Conservation (phyloP, 495 filamentous ascomycete species). For the Aspergillus olivimuriae region DNA sequence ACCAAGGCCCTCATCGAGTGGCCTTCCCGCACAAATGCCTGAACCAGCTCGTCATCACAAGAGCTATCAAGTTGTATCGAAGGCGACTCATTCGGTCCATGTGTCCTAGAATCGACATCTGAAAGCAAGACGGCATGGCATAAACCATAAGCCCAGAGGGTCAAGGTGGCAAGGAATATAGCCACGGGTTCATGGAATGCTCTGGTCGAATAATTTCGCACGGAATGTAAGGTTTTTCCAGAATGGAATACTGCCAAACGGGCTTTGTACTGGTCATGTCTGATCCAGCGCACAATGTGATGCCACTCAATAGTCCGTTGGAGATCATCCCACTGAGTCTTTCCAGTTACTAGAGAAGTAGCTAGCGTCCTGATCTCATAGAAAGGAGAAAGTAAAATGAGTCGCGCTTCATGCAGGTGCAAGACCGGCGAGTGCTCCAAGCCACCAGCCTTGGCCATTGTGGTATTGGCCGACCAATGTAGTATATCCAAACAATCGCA, state of each 20-base stretch:
- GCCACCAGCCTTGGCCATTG: constrained; percentile 38
- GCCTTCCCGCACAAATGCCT: constrained; percentile 45
- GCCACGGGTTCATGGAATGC: constrained; percentile 47
- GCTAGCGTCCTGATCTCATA: constrained; percentile 35
- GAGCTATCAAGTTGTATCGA: constrained; percentile 47
- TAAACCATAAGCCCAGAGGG: constrained; percentile 47
- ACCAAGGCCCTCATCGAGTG: constrained; percentile 41
- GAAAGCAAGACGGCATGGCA: constrained; percentile 16
- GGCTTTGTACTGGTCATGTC: constrained; percentile 49
- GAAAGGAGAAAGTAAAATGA: constrained; percentile 33
- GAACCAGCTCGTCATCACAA: constrained; percentile 49
- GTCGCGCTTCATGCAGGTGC: constrained; percentile 46
- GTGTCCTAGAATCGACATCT: constrained; percentile 5
- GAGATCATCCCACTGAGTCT: constrained; percentile 25
- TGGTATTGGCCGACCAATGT: constrained; percentile 47
- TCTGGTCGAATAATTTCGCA: constrained; percentile 40
- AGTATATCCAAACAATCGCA: constrained; percentile 51
- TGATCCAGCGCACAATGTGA: constrained; percentile 43
- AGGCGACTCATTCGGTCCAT: constrained; percentile 15
- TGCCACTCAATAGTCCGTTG: constrained; percentile 34
- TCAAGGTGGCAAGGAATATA: constrained; percentile 41
- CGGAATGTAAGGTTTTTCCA: constrained; percentile 43
- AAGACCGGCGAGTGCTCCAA: constrained; percentile 46
- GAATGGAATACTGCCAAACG: constrained; percentile 50
- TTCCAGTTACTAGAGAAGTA: constrained; percentile 24